Base-by-base conservation (phyloP, 768 basidiomycete species). In the Amanita jacksonii region DNA sequence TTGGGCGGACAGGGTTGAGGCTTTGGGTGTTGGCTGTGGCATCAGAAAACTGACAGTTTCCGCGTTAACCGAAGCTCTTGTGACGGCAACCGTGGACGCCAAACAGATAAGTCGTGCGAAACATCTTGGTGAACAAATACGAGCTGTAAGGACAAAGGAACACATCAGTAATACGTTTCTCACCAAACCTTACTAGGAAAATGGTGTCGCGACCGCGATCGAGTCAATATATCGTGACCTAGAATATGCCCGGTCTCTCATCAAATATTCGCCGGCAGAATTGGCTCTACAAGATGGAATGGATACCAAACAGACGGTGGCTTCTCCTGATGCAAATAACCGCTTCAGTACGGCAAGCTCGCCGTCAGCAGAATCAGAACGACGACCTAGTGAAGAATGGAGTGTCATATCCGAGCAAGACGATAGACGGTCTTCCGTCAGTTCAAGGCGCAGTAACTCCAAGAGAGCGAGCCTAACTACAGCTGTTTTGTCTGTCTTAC, bases 1-100 rank as follows among this genome's bases (percentile, higher is more conserved):
- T 65, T 98, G 91, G 91, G 89, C 90, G 3, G 90, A 99, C 61
- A 83, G 94, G 22, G 90, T 97, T n/a, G 91, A 96, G 61, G 90
- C 92, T 2, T 73, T 99, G 32, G 93, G 93, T 28, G 79, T 98
- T 38, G 96, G 94, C 35, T 73, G 81, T 23, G 79, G 84, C 41
- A 81, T 99, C 40, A 77, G 87, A 53, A 94, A 93, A 61, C 69
- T 98, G 44, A 91, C 86, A 8, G 81, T 83, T 10, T 76, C 86
- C 12, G 68, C 68, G 38, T 64, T 99, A 45, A 76, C 82, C 12
- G 81, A 87, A 7, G 93, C 94, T 0, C 69, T 99, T 32, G 55
- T 72, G 23, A 60, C 70, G 23, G 96, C 93, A 6, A 96, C 94
- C 7, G 85, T 84, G 8, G 90, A 97, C 59, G 63, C 69, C 50